These are phyloP conservation scores for Glonium stellatum DNA, from an alignment of 495 filamentous ascomycete genomes.

Conservation along the genomic window DNA sequence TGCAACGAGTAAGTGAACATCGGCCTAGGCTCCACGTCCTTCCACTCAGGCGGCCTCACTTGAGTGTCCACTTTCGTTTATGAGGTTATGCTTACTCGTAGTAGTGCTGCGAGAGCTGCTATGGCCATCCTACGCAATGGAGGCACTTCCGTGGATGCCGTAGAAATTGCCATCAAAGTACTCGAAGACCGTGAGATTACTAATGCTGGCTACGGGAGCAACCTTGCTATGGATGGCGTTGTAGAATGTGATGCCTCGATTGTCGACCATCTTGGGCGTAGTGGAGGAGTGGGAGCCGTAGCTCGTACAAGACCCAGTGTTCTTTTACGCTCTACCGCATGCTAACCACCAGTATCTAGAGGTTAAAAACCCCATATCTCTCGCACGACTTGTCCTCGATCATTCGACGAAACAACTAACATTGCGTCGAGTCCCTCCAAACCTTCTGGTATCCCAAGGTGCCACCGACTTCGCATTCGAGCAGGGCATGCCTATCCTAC, in stretches of 20 bases:
- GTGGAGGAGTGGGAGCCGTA: conserved; percentile 87
- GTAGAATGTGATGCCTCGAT: conserved; percentile 94
- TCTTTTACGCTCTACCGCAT: no score
- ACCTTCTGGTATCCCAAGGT: conserved; percentile 78
- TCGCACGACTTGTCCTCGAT: conserved; percentile 78
- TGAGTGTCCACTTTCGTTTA: background rate
- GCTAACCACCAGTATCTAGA: conserved; percentile 45
- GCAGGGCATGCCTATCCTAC: conserved; percentile 60
- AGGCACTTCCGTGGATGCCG: conserved; percentile 77
- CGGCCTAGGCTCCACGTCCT: background rate
- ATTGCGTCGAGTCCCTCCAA: conserved; percentile 82
- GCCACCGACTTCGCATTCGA: conserved; percentile 79
- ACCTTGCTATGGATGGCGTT: conserved; percentile 78
- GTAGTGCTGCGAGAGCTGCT: conserved; percentile 69
- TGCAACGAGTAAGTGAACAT: conserved; percentile 69
- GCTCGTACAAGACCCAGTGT: conserved; percentile 50
- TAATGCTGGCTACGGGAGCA: conserved; percentile 93
- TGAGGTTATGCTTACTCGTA: conserved; percentile 1
- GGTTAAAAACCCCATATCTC: conserved; percentile 82
- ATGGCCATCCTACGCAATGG: conserved; percentile 75
- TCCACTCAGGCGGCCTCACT: background rate
- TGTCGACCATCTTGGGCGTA: conserved; percentile 82
- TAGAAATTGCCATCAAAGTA: conserved; percentile 78
- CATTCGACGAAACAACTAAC: conserved; percentile 63
- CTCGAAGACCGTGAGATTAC: conserved; percentile 93